Evolutionary conservation across 352 stramenopile species (phyloP).

Genomic region (Pythium scleroteichum): DNA sequence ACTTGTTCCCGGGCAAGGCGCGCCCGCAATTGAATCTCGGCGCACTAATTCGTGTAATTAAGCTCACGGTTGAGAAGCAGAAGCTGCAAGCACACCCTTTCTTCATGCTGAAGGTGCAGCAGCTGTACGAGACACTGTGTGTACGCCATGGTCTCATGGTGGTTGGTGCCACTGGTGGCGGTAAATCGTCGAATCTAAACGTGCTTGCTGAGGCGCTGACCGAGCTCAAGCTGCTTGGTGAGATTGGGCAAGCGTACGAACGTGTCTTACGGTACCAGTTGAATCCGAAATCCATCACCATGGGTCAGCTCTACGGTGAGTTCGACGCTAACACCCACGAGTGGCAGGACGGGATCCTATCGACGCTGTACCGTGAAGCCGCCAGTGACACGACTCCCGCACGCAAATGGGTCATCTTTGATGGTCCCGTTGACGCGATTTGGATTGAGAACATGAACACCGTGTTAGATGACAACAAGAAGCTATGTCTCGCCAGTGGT

Average conservation of each 20-base stretch:
- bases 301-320: slow-evolving; percentile 95
- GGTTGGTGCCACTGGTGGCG: slow-evolving; percentile 91
- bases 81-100: slow-evolving; percentile 88
- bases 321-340: slow-evolving; percentile 96
- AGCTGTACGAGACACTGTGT: slow-evolving; percentile 95
- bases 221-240: slow-evolving; percentile 78
- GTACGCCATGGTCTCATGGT: slow-evolving; percentile 96
- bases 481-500: slow-evolving; percentile 92
- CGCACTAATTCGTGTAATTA: slow-evolving; percentile 81
- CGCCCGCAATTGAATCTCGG: slow-evolving; percentile 91
- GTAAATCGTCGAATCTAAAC: slow-evolving; percentile 89
- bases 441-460: slow-evolving; percentile 99
- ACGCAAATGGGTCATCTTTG: slow-evolving; percentile 95
- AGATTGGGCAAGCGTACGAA: slow-evolving; percentile 84
- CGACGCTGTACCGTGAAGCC: slow-evolving; percentile 88
- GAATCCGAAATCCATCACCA: slow-evolving; percentile 96
- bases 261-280: slow-evolving; percentile 86
- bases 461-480: slow-evolving; percentile 96
- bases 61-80: slow-evolving; percentile 82
- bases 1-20: slow-evolving; percentile 92
- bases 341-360: slow-evolving; percentile 94
- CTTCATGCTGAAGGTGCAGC: slow-evolving; percentile 93
- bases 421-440: slow-evolving; percentile 94
- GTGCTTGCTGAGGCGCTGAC: slow-evolving; percentile 88
- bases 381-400: slow-evolving; percentile 86